phyloP scores from a whole-genome alignment of 495 filamentous ascomycete species.

The Halenospora varia region DNA sequence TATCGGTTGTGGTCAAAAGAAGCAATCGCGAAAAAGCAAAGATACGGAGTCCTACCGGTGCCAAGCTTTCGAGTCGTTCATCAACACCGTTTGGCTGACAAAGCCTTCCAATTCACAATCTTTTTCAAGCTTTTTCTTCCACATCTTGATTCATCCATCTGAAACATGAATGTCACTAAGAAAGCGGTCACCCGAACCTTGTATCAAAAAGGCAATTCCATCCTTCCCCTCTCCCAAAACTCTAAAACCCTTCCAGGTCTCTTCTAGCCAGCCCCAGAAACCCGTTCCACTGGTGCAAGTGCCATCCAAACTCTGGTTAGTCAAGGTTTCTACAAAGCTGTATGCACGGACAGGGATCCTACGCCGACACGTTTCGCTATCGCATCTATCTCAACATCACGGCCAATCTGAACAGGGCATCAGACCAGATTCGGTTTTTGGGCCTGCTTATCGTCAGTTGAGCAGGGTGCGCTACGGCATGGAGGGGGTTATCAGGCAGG shows the following conservation, averaged over 20 bases:
- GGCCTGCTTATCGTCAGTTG: background rate
- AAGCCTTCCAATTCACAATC: background rate
- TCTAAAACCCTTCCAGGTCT: background rate
- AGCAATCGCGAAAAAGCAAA: background rate
- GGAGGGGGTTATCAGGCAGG: background rate
- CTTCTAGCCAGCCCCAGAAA: background rate
- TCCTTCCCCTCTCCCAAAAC: background rate
- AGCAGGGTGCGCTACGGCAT: background rate
- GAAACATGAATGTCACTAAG: no score
- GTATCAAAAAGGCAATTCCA: background rate
- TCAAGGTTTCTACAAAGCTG: background rate
- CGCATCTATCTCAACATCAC: background rate
- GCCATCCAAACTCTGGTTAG: no score
- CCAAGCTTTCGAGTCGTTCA: background rate
- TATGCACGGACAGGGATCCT: background rate
- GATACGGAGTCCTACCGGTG: background rate
- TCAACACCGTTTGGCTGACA: background rate
- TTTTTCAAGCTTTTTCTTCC: background rate
- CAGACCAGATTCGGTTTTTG: background rate
- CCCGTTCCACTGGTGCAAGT: background rate
- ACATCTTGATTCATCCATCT: no score
- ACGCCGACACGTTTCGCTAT: background rate
- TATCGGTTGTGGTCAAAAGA: background rate
- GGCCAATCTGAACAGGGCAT: background rate
- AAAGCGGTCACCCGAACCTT: no score